Percentiles rank a stretch among this genome's conserved stretches.
phyloP scores from a whole-genome alignment of 2,329 filamentous ascomycete species.

The Cladosporium sp. region DNA sequence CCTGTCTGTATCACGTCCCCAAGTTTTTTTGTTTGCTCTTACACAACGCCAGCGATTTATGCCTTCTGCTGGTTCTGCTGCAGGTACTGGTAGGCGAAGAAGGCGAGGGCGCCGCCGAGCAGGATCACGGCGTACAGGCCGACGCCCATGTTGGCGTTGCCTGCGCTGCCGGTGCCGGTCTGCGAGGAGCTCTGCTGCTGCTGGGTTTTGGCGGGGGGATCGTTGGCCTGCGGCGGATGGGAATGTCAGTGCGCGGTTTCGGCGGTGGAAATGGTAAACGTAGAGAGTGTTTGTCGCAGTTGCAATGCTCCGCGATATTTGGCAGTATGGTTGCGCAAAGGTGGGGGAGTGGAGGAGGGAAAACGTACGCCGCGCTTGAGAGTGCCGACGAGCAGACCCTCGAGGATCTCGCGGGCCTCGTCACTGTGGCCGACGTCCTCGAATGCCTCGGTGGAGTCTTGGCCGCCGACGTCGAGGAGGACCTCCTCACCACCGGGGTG shows the following conservation, averaged over 20 bases:
- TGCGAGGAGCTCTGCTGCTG: slow-evolving; percentile 1
- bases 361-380: slow-evolving; percentile 72
- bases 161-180: slow-evolving; percentile 57
- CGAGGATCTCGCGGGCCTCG: slow-evolving; percentile 91
- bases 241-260: not conserved
- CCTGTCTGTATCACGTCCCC: no score
- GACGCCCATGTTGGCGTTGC: slow-evolving; percentile 70
- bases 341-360: not conserved
- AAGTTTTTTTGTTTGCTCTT: no score
- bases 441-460: slow-evolving; percentile 96
- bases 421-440: slow-evolving; percentile 99
- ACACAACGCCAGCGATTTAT: slow-evolving; percentile 10
- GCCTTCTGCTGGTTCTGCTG: slow-evolving; percentile 47
- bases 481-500: slow-evolving; percentile 95
- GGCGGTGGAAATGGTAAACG: no score
- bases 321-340: not conserved
- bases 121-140: slow-evolving; percentile 77
- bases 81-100: slow-evolving; percentile 79
- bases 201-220: slow-evolving; percentile 9
- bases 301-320: no score
- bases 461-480: slow-evolving; percentile 87
- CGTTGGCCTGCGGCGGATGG: slow-evolving; percentile 6
- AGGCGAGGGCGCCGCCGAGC: slow-evolving; percentile 69
- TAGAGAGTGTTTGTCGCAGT: no score
- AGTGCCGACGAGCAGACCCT: slow-evolving; percentile 64